These are phyloP conservation scores for Tolypocladium endophyticum DNA, from an alignment of 2,329 filamentous ascomycete genomes.

Conservation along the genomic window DNA sequence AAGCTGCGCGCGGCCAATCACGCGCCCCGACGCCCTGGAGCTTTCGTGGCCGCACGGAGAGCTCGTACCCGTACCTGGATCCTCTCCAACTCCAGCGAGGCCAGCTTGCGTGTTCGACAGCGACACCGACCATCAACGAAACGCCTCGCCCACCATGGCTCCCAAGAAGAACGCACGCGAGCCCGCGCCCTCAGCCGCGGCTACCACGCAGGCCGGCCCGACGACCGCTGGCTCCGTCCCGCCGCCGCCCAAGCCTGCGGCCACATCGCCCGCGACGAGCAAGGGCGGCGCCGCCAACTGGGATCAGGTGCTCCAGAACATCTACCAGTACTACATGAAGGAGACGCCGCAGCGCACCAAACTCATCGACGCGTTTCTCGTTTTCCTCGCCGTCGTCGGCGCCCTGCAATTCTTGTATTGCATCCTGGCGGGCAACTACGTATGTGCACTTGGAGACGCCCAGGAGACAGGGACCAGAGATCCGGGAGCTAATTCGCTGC, in stretches of 20 bases:
- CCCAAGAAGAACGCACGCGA: conserved; percentile 35
- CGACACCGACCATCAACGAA: not conserved
- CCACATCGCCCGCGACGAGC: conserved; percentile 1
- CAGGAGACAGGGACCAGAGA: too few species aligned
- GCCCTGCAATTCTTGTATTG: conserved; percentile 93
- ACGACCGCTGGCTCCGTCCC: conserved; percentile 15
- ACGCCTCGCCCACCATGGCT: conserved; percentile 27
- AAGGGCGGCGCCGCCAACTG: conserved; percentile 25
- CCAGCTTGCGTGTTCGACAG: not conserved
- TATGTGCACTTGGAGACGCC: conserved; percentile 39
- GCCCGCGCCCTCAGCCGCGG: conserved; percentile 21
- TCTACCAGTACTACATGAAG: conserved; percentile 69
- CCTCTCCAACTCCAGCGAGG: not conserved
- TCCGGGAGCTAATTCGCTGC: conserved; percentile 7
- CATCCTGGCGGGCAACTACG: conserved; percentile 84
- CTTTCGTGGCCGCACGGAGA: conserved; percentile 23
- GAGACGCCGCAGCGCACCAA: conserved; percentile 84
- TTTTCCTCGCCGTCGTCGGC: conserved; percentile 74
- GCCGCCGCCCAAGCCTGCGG: conserved; percentile 9
- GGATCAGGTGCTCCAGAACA: conserved; percentile 53
- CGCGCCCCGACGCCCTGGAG: conserved; percentile 14
- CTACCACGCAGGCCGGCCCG: conserved; percentile 17
- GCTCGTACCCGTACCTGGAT: conserved; percentile 5
- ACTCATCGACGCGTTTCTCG: conserved; percentile 85
- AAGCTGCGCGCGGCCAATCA: conserved; percentile 19